A percentile compares a stretch with the other conserved stretches of the same genome.
phyloP scores from a whole-genome alignment of 495 filamentous ascomycete species.

The Articulospora tetracladia region DNA sequence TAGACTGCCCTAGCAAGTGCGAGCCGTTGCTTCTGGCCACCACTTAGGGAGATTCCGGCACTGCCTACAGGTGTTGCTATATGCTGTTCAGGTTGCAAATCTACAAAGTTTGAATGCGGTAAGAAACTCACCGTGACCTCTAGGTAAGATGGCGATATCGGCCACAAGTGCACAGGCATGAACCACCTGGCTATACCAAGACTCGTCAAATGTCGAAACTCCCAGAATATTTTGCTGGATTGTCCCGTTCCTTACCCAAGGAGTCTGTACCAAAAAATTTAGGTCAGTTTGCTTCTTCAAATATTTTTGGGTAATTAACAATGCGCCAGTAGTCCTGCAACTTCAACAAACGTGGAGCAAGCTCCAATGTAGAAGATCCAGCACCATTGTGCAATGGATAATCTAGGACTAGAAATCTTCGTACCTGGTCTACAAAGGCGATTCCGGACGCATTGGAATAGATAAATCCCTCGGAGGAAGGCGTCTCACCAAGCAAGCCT shows the following conservation, averaged over 20 bases:
- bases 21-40: conserved; percentile 54
- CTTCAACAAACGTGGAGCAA: too few species aligned
- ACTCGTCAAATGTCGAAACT: conserved; percentile 35
- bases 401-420: background rate
- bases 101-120: background rate
- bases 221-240: conserved; percentile 35
- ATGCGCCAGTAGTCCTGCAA: too few species aligned
- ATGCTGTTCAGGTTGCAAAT: background rate
- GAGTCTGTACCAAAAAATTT: conserved; percentile 14
- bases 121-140: conserved; percentile 49
- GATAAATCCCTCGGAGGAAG: conserved; percentile 26
- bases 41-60: conserved; percentile 52
- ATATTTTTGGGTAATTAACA: too few species aligned
- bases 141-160: conserved; percentile 51
- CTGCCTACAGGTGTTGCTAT: conserved; percentile 42
- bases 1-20: conserved; percentile 55
- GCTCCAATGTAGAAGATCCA: too few species aligned
- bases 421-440: conserved; percentile 37
- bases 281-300: background rate
- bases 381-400: too few species aligned
- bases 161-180: conserved; percentile 57
- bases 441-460: conserved; percentile 14
- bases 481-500: conserved; percentile 46
- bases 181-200: conserved; percentile 59
- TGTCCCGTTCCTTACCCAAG: conserved; percentile 56